Evolutionary conservation across 768 basidiomycete species (phyloP).

Genomic region (Leccinum fibrillosum): DNA sequence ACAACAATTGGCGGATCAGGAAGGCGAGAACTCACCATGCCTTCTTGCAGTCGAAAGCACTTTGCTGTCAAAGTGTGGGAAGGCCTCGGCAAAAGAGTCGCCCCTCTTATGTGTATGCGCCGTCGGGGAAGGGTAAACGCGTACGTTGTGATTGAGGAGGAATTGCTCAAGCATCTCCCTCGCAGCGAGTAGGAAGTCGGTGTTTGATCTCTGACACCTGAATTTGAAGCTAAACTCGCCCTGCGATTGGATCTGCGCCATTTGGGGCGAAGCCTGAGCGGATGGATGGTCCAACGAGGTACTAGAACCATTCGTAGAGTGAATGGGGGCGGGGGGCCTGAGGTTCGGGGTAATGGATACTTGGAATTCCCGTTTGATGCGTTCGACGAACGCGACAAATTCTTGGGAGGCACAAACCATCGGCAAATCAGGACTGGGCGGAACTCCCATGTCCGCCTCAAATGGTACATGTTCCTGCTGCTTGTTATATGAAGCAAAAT

Average conservation of each 20-base stretch:
- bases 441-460: slow-evolving; percentile 91
- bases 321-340: slow-evolving; percentile 39
- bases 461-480: slow-evolving; percentile 93
- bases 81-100: slow-evolving; percentile 93
- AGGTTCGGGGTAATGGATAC: slow-evolving; percentile 85
- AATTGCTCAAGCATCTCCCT: slow-evolving; percentile 93
- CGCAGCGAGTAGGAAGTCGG: slow-evolving; percentile 86
- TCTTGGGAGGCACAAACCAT: slow-evolving; percentile 75
- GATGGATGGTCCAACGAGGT: slow-evolving; percentile 48
- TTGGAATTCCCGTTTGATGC: slow-evolving; percentile 91
- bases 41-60: slow-evolving; percentile 77
- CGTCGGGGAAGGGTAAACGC: slow-evolving; percentile 75
- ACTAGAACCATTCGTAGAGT: slow-evolving; percentile 44
- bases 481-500: slow-evolving; percentile 1
- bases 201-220: slow-evolving; percentile 91
- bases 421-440: slow-evolving; percentile 76
- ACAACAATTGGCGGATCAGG: slow-evolving; percentile 32
- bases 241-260: slow-evolving; percentile 18
- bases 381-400: slow-evolving; percentile 81
- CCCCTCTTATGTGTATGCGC: slow-evolving; percentile 81
- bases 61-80: slow-evolving; percentile 96
- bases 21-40: slow-evolving; percentile 43
- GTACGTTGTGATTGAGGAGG: slow-evolving; percentile 77
- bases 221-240: slow-evolving; percentile 92
- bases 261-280: slow-evolving; percentile 20